phyloP scores from a whole-genome alignment of 106 monocot genomes.

The Allium fistulosum region DNA sequence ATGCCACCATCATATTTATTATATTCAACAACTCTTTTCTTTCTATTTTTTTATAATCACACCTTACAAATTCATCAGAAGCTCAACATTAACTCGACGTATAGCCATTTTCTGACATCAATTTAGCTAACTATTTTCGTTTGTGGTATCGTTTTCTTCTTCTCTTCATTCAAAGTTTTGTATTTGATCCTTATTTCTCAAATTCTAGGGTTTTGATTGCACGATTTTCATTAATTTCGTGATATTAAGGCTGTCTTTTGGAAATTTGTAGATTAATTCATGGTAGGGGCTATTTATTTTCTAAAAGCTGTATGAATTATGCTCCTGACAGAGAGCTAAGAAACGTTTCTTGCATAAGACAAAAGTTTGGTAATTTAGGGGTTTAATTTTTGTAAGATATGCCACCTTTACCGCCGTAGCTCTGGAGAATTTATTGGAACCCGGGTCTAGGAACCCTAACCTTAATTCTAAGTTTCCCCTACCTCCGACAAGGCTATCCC shows the following conservation, averaged over 20 bases:
- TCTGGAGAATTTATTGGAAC: constrained; percentile 50
- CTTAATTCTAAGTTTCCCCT: constrained; percentile 7
- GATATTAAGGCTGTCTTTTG: neutral
- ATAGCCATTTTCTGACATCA: neutral
- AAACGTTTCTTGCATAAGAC: neutral
- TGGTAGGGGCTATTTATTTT: neutral
- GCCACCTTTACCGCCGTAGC: constrained; percentile 45
- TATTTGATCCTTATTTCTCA: no score
- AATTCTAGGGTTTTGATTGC: neutral
- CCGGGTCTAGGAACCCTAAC: constrained; percentile 28
- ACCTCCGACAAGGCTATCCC: constrained; percentile 1
- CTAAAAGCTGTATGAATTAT: neutral
- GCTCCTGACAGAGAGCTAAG: neutral
- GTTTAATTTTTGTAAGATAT: constrained; percentile 10
- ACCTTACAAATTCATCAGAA: no score
- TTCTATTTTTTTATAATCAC: no score
- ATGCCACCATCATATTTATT: no score
- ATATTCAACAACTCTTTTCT: no score
- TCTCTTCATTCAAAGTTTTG: neutral
- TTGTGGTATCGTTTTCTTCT: neutral
- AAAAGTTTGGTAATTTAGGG: constrained; percentile 6
- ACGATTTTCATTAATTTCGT: neutral
- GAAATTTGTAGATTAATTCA: neutral
- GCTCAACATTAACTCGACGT: no score
- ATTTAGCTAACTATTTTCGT: neutral